Evolutionary conservation across 805 yeast species (phyloP).

Genomic region (Lipomyces spencermartinsiae): DNA sequence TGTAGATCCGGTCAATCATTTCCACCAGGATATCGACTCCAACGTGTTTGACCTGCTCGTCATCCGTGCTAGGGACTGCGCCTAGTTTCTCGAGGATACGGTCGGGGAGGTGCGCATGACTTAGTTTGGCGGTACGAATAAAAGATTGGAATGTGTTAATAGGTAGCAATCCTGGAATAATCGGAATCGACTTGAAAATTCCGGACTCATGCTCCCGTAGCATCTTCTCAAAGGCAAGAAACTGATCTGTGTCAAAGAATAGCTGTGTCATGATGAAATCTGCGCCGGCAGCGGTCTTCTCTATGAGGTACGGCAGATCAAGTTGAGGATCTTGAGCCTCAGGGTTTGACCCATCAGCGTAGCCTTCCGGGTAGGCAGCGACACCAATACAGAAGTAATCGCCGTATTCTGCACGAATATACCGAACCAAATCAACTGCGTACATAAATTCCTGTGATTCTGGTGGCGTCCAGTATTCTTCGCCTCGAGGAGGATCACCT

Average conservation of each 20-base stretch:
- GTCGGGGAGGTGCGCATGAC: constrained; percentile 83
- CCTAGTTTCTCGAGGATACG: constrained; percentile 61
- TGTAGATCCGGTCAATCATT: constrained; percentile 63
- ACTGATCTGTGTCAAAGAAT: constrained; percentile 85
- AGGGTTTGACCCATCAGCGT: constrained; percentile 74
- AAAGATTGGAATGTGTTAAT: constrained; percentile 83
- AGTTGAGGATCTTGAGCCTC: constrained; percentile 61
- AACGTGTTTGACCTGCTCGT: constrained; percentile 75
- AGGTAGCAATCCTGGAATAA: constrained; percentile 92
- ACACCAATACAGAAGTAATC: constrained; percentile 93
- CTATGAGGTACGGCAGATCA: constrained; percentile 81
- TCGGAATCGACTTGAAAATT: constrained; percentile 55
- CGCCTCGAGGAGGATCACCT: constrained; percentile 92
- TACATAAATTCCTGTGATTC: constrained; percentile 61
- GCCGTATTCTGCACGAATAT: constrained; percentile 73
- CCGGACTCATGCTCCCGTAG: constrained; percentile 45
- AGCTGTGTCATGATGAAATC: constrained; percentile 90
- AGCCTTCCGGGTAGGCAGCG: constrained; percentile 98
- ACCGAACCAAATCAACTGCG: constrained; percentile 86
- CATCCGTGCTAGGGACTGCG: constrained; percentile 67
- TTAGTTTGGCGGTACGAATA: constrained; percentile 83
- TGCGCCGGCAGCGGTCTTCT: constrained; percentile 92
- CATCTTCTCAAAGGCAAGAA: constrained; percentile 64
- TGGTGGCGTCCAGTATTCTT: constrained; percentile 60
- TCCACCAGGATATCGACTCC: constrained; percentile 79